These are phyloP conservation scores for Remersonia thermophila DNA, from an alignment of 2,329 filamentous ascomycete species.

Conservation along the genomic window DNA sequence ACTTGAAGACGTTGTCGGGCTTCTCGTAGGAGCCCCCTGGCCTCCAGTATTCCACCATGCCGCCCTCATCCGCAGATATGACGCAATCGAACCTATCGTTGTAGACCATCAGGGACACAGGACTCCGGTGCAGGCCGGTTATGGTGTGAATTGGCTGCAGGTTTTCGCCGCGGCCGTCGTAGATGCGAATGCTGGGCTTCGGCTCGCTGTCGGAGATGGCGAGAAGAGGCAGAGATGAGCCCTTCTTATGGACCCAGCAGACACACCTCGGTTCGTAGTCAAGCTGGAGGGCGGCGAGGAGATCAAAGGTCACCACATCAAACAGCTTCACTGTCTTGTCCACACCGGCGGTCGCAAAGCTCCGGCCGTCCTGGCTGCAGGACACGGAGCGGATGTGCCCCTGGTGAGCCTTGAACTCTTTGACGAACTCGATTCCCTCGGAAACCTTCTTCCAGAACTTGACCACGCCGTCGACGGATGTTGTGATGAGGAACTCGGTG, in stretches of 20 bases:
- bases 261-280: conserved; percentile 64
- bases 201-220: conserved; percentile 63
- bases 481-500: conserved; percentile 92
- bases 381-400: conserved; percentile 76
- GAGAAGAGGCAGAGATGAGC: conserved; percentile 75
- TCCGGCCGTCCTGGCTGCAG: conserved; percentile 79
- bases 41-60: conserved; percentile 96
- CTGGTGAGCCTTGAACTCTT: conserved; percentile 86
- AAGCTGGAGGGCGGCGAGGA: conserved; percentile 70
- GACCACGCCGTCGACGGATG: conserved; percentile 86
- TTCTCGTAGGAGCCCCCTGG: conserved; percentile 75
- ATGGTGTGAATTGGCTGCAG: conserved; percentile 65
- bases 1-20: conserved; percentile 79
- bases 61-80: conserved; percentile 73
- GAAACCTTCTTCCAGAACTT: conserved; percentile 99
- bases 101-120: conserved; percentile 77
- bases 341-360: conserved; percentile 76
- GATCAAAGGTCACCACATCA: conserved; percentile 74
- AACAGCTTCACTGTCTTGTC: conserved; percentile 75
- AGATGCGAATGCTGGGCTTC: conserved; percentile 65
- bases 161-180: conserved; percentile 79
- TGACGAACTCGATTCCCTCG: conserved; percentile 90
- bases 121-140: conserved; percentile 64
- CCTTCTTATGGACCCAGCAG: conserved; percentile 84
- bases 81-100: conserved; percentile 85